These are phyloP conservation scores for Prunus armeniaca DNA, from an alignment of 306 rosid species.

Conservation along the genomic window DNA sequence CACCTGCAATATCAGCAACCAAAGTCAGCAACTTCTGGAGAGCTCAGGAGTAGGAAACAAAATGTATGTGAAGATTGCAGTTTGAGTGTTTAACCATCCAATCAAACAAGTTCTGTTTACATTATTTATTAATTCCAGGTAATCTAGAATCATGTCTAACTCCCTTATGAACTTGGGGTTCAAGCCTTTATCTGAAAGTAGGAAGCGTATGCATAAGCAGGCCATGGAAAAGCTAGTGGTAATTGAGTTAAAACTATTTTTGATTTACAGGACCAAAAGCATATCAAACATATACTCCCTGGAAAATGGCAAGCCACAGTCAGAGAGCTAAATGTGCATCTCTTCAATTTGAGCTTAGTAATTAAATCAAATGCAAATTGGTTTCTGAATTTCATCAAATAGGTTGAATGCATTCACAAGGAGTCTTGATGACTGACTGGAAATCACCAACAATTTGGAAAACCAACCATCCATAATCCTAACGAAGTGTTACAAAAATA, in stretches of 20 bases:
- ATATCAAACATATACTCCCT: neutral
- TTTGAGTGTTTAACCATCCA: neutral
- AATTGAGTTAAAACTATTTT: neutral
- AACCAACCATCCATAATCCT: neutral
- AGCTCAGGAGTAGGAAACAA: neutral
- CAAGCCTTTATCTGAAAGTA: too few species aligned
- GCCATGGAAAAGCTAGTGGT: neutral
- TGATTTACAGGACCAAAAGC: neutral
- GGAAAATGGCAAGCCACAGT: too few species aligned
- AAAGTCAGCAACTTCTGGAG: neutral
- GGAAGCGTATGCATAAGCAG: neutral
- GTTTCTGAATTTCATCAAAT: neutral
- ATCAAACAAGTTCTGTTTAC: neutral
- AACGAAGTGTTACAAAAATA: neutral
- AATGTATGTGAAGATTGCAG: neutral
- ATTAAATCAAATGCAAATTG: neutral
- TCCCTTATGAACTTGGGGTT: too few species aligned
- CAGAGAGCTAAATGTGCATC: neutral
- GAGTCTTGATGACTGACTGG: neutral
- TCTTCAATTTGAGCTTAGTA: neutral
- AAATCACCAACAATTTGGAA: neutral
- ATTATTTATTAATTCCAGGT: neutral
- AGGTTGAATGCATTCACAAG: neutral
- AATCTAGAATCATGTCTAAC: neutral
- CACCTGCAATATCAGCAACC: conserved; percentile 6